Evolutionary conservation across 176 grass and related monocot species (phyloP).

Genomic region (Avena eriantha): DNA sequence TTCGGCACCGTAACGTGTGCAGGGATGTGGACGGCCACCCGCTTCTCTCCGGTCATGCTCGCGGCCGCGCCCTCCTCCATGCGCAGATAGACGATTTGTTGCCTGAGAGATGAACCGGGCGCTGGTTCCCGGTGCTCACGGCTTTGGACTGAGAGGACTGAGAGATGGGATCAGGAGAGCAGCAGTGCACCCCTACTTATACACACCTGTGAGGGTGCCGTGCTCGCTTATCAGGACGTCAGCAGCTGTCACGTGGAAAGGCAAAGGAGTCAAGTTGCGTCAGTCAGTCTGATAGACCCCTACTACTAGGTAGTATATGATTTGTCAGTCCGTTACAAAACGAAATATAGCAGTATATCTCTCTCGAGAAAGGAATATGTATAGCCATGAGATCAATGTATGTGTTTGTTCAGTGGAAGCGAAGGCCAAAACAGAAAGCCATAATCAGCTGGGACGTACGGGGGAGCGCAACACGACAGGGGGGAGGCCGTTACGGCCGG

Average conservation of each 20-base stretch:
- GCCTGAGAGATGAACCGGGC: background rate
- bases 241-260: conserved; percentile 19
- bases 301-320: too few relatives aligned
- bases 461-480: background rate
- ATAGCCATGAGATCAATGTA: background rate
- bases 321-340: background rate
- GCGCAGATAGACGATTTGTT: background rate
- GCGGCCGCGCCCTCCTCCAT: conserved; percentile 31
- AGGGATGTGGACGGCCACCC: background rate
- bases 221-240: conserved; percentile 37
- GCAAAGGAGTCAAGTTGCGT: background rate
- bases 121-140: background rate
- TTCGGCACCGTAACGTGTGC: background rate
- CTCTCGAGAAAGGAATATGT: background rate
- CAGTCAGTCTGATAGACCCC: background rate
- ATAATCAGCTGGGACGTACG: background rate
- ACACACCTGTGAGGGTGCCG: background rate
- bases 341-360: background rate
- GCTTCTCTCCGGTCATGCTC: conserved; percentile 20
- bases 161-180: background rate
- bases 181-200: conserved; percentile 42
- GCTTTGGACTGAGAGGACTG: background rate
- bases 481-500: background rate
- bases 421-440: conserved; percentile 39
- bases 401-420: background rate